These are phyloP conservation scores for Fusarium aywerte DNA, from an alignment of 2,329 filamentous ascomycete genomes.

Conservation along the genomic window DNA sequence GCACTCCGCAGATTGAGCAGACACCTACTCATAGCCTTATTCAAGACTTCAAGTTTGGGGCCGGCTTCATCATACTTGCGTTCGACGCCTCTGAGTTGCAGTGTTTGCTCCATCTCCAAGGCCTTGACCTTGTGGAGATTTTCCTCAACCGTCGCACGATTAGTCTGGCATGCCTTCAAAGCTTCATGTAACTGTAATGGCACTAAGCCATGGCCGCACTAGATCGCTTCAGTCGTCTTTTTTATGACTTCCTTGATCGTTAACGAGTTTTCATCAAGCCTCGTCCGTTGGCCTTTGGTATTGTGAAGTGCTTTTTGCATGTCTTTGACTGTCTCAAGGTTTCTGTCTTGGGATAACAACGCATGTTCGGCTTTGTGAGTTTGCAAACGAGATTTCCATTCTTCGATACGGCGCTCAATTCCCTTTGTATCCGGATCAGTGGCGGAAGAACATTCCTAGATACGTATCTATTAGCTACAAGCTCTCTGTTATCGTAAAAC, in stretches of 20 bases:
- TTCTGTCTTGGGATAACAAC: background rate
- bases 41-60: background rate
- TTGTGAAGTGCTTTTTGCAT: too few species aligned
- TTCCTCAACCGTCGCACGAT: background rate
- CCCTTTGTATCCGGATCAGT: too few species aligned
- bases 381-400: background rate
- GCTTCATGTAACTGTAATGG: background rate
- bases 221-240: background rate
- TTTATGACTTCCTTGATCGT: background rate
- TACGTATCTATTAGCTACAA: background rate
- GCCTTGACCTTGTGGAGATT: rapidly evolving
- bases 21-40: background rate
- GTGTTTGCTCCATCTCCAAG: too few species aligned
- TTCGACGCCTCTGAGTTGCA: background rate
- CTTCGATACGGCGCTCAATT: background rate
- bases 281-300: too few species aligned
- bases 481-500: background rate
- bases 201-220: background rate
- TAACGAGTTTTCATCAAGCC: too few species aligned
- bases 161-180: too few species aligned
- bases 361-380: background rate
- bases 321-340: background rate
- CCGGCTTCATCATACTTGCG: background rate
- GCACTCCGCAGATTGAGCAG: background rate
- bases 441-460: too few species aligned